Evolutionary conservation across 345 rosid genomes (phyloP).

Genomic region (Syzygium oleosum): DNA sequence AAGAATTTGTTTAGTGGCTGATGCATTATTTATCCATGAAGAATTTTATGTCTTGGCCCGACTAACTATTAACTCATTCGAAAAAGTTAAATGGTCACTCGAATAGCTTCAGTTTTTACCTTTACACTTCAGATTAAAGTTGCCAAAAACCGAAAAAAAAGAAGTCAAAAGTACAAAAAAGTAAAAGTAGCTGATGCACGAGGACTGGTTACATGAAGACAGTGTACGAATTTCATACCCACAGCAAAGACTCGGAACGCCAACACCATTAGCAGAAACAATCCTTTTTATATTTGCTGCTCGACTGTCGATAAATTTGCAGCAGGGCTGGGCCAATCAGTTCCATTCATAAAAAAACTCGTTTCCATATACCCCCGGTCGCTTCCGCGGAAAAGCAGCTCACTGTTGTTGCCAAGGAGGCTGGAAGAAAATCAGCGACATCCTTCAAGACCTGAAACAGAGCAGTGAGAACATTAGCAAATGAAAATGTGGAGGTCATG

Average conservation of each 20-base stretch:
- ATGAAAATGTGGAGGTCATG: neutral
- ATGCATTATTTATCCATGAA: neutral
- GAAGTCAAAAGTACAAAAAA: neutral
- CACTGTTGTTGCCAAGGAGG: constrained; percentile 74
- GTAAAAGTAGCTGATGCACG: neutral
- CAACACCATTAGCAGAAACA: constrained; percentile 84
- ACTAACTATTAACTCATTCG: neutral
- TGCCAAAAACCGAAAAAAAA: neutral
- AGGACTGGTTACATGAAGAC: neutral
- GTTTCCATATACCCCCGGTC: constrained; percentile 92
- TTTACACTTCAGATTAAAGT: neutral
- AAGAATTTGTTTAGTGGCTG: neutral
- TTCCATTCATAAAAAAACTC: constrained; percentile 88
- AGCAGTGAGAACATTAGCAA: neutral
- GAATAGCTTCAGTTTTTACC: neutral
- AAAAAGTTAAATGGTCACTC: neutral
- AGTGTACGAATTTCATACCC: constrained; percentile 22
- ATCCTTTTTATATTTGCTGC: constrained; percentile 74
- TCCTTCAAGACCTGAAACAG: constrained; percentile 72
- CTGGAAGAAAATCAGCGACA: constrained; percentile 93
- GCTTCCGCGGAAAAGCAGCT: constrained; percentile 95
- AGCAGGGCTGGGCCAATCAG: constrained; percentile 99
- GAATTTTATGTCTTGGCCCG: neutral
- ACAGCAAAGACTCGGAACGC: constrained; percentile 72
- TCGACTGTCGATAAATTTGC: constrained; percentile 76